Percentiles rank a stretch among this genome's conserved stretches.
Evolutionary conservation across 495 filamentous ascomycete genomes (phyloP).

Genomic region (Penicillium longicatenatum): DNA sequence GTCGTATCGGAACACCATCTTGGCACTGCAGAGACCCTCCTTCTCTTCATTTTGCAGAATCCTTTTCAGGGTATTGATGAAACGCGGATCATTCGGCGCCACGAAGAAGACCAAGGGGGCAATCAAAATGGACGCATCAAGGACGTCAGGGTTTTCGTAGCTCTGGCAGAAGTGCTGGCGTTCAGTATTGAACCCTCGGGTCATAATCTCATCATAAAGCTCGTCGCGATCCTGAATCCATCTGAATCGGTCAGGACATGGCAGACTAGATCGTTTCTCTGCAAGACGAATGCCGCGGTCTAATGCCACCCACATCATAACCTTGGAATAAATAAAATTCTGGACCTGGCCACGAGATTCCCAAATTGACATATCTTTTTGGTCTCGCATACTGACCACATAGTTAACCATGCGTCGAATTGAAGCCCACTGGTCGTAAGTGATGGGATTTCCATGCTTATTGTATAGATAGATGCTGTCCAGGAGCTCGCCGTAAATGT

Average conservation of each 20-base stretch:
- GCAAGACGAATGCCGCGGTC: slow-evolving; percentile 70
- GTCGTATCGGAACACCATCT: slow-evolving; percentile 72
- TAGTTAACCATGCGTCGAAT: slow-evolving; percentile 60
- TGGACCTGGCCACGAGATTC: slow-evolving; percentile 72
- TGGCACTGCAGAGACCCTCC: slow-evolving; percentile 70
- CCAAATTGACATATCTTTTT: slow-evolving; percentile 79
- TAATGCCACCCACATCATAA: slow-evolving; percentile 77
- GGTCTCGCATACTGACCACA: slow-evolving; percentile 46
- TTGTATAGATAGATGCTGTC: slow-evolving; percentile 77
- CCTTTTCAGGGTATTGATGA: slow-evolving; percentile 66
- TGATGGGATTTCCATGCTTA: slow-evolving; percentile 72
- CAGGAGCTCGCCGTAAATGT: slow-evolving; percentile 77
- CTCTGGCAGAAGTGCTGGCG: slow-evolving; percentile 69
- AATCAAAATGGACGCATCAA: slow-evolving; percentile 72
- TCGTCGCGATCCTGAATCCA: slow-evolving; percentile 64
- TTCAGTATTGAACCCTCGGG: slow-evolving; percentile 63
- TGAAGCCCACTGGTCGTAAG: slow-evolving; percentile 69
- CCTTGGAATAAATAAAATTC: slow-evolving; percentile 72
- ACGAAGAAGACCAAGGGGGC: slow-evolving; percentile 77
- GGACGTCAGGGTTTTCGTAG: slow-evolving; percentile 65
- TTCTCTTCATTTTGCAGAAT: slow-evolving; percentile 68
- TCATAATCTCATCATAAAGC: slow-evolving; percentile 74
- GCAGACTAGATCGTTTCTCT: slow-evolving; percentile 65
- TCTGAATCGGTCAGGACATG: slow-evolving; percentile 63
- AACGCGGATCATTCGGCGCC: slow-evolving; percentile 70